Evolutionary conservation across 2,329 filamentous ascomycete species (phyloP).

Genomic region (Colletotrichum sp.): DNA sequence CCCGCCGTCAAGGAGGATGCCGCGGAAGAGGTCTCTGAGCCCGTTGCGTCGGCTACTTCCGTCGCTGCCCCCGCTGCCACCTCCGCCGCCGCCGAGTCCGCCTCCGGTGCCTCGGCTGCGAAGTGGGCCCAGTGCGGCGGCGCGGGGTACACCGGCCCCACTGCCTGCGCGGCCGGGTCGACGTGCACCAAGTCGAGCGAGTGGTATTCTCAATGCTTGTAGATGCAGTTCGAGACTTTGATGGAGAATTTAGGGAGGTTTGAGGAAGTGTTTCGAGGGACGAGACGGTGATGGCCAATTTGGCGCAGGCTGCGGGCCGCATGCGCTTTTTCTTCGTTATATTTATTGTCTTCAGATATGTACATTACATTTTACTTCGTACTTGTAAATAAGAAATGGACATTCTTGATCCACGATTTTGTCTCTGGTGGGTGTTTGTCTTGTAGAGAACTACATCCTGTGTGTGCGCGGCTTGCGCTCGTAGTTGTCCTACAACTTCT

Average conservation of each 20-base stretch:
- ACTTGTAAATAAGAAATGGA: neutral
- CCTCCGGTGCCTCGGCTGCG: slow-evolving; percentile 20
- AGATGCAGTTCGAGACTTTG: neutral
- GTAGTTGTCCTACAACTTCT: rapidly evolving
- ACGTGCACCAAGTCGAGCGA: slow-evolving; percentile 42
- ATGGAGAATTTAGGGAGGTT: neutral
- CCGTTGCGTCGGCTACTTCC: neutral
- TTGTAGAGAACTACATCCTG: rapidly evolving
- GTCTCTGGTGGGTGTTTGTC: rapidly evolving
- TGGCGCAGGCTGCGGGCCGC: neutral
- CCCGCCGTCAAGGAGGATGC: neutral
- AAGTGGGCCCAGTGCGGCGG: slow-evolving; percentile 44
- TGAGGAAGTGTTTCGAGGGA: neutral
- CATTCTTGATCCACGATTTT: neutral
- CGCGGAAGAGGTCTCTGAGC: neutral
- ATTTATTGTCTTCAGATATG: neutral
- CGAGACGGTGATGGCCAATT: neutral
- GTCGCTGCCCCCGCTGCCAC: neutral
- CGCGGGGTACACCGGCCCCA: slow-evolving; percentile 37
- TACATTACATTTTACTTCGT: neutral
- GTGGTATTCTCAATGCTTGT: slow-evolving; percentile 48
- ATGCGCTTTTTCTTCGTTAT: neutral
- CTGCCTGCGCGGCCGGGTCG: slow-evolving; percentile 34
- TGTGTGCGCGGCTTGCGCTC: neutral
- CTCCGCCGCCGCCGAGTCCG: neutral